Conservation (phyloP, 2,329 filamentous ascomycete genomes). For the Pseudocercospora ulei region DNA sequence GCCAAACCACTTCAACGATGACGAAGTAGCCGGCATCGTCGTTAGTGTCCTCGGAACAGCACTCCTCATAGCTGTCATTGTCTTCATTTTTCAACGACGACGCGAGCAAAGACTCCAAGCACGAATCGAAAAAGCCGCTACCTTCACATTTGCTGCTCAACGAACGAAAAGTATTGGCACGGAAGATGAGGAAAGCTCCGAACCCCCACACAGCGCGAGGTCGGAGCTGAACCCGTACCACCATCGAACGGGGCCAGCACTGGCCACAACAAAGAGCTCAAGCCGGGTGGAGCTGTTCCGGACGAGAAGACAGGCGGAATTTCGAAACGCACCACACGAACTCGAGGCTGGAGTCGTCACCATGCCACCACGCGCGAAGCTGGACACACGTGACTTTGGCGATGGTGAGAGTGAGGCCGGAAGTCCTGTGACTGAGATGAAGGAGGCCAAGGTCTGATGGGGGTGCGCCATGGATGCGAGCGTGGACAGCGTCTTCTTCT, state of each 20-base stretch:
- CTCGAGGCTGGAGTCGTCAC: background rate
- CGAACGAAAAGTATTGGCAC: background rate
- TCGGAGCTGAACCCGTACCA: conserved; percentile 2
- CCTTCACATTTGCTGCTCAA: background rate
- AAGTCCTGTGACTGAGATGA: conserved; percentile 1
- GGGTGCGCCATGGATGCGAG: too few species aligned
- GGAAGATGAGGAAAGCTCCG: background rate
- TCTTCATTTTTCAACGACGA: background rate
- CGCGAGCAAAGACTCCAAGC: background rate
- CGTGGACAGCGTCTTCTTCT: too few species aligned
- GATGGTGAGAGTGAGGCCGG: conserved; percentile 1
- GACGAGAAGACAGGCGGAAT: background rate
- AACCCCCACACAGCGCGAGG: background rate
- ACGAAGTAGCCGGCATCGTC: conserved; percentile 3
- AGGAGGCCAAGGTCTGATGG: conserved; percentile 3
- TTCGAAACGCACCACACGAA: background rate
- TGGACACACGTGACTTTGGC: background rate
- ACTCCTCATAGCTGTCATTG: background rate
- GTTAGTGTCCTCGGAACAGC: conserved; percentile 5
- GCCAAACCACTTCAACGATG: background rate
- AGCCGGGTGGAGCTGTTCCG: background rate
- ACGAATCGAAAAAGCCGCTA: conserved; percentile 1
- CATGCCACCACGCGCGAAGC: background rate
- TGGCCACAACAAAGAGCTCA: background rate
- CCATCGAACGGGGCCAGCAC: conserved; percentile 2